A percentile compares a stretch with the other conserved stretches of the same genome.
phyloP scores from a whole-genome alignment of 192 early-diverging fungal genomes.

The Podila horticola region DNA sequence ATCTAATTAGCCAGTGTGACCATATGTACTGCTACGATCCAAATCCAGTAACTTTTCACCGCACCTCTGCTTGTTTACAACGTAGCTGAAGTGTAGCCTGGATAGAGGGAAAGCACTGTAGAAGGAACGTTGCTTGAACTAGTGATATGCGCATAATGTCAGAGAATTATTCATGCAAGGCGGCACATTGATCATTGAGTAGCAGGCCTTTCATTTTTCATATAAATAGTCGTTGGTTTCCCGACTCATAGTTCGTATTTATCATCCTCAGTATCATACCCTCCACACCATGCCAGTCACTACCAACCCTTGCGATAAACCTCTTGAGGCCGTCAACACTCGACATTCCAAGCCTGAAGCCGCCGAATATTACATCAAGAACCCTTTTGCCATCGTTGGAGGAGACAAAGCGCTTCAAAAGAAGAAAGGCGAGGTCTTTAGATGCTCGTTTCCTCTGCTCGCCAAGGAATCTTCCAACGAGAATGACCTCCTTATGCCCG shows the following conservation, averaged over 20 bases:
- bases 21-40: too few relatives aligned
- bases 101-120: too few relatives aligned
- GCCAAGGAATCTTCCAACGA: constrained; percentile 8
- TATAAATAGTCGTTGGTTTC: constrained; percentile 1
- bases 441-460: constrained; percentile 4
- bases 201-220: background rate
- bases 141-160: background rate
- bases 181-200: constrained; percentile 7
- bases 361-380: constrained; percentile 10
- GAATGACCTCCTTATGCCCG: background rate
- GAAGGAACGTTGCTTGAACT: constrained; percentile 3
- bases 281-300: constrained; percentile 1
- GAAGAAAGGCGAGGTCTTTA: constrained; percentile 8
- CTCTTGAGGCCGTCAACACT: constrained; percentile 1
- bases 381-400: constrained; percentile 4
- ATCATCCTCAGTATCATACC: constrained; percentile 2
- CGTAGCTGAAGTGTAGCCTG: too few relatives aligned
- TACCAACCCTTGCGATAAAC: background rate
- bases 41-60: too few relatives aligned
- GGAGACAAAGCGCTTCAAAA: constrained; percentile 2
- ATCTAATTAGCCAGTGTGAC: too few relatives aligned
- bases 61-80: too few relatives aligned
- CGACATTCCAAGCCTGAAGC: background rate
- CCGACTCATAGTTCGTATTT: constrained; percentile 1
- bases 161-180: constrained; percentile 6